These are phyloP conservation scores for Lasiodiplodia sp. DNA, from an alignment of 2,329 filamentous ascomycete species.

Conservation along the genomic window DNA sequence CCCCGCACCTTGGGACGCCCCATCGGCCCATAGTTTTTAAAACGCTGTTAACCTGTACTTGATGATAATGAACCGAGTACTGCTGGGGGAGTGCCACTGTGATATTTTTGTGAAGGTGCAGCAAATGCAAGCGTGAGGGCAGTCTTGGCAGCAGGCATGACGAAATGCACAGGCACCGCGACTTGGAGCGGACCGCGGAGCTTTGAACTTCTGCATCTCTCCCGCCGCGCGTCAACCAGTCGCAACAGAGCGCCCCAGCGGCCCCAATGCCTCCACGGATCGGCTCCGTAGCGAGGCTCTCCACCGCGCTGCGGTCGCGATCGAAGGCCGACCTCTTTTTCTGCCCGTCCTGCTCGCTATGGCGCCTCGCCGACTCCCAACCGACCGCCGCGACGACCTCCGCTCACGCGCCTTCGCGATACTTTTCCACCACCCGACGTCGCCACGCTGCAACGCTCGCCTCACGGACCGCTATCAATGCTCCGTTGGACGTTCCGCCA, in stretches of 20 bases:
- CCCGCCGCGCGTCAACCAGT: background rate
- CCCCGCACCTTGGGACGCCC: conserved; percentile 1
- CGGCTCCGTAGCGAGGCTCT: conserved; percentile 44
- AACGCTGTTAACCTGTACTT: conserved; percentile 11
- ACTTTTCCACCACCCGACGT: conserved; percentile 28
- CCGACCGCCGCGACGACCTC: conserved; percentile 18
- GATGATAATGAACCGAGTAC: conserved; percentile 28
- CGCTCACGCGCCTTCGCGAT: conserved; percentile 9
- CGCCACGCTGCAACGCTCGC: conserved; percentile 52
- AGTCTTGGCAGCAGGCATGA: conserved; percentile 29
- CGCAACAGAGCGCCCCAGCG: conserved; percentile 18
- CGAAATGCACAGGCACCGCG: conserved; percentile 27
- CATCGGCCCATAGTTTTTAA: conserved; percentile 21
- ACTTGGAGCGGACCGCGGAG: conserved; percentile 7
- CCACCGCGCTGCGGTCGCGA: conserved; percentile 36
- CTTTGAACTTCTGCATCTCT: conserved; percentile 29
- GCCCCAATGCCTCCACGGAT: conserved; percentile 52
- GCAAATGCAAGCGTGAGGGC: background rate
- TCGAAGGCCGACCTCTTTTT: conserved; percentile 39
- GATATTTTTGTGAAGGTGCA: conserved; percentile 1
- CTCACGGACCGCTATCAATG: conserved; percentile 62
- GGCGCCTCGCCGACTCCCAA: conserved; percentile 32
- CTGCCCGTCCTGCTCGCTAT: conserved; percentile 40
- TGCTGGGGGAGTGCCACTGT: conserved; percentile 5
- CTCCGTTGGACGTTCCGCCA: conserved; percentile 60